These are phyloP conservation scores for Fusarium illudens DNA, from an alignment of 2,329 filamentous ascomycete genomes.

Conservation along the genomic window DNA sequence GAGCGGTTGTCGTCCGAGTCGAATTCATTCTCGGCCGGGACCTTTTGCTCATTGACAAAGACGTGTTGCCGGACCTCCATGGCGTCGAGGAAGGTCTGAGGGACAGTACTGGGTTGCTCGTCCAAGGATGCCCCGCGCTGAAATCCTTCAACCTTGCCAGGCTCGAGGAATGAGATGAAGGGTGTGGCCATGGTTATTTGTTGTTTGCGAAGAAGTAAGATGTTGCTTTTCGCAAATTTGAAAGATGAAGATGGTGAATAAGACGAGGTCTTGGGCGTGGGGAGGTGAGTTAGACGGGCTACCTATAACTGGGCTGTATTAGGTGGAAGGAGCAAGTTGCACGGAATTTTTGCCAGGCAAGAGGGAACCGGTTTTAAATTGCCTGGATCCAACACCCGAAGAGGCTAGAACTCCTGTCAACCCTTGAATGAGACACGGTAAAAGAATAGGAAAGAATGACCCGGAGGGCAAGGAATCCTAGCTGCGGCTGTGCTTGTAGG, in stretches of 20 bases:
- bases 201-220: neutral
- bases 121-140: conserved; percentile 50
- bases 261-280: neutral
- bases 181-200: conserved; percentile 57
- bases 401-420: neutral
- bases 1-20: conserved; percentile 81
- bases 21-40: conserved; percentile 73
- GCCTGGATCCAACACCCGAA: neutral
- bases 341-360: neutral
- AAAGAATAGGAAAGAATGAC: neutral
- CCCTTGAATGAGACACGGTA: neutral
- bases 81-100: conserved; percentile 67
- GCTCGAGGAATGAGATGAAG: conserved; percentile 58
- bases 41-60: conserved; percentile 67
- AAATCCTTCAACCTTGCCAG: conserved; percentile 60
- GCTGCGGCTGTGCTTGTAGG: neutral
- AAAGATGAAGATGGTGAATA: neutral
- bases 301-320: neutral
- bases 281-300: neutral
- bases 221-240: neutral
- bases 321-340: conserved; percentile 8
- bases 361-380: neutral
- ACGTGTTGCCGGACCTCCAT: conserved; percentile 69
- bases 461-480: neutral
- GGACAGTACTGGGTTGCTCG: conserved; percentile 57